phyloP scores from a whole-genome alignment of 805 yeast genomes.

The Starmerella bombi region DNA sequence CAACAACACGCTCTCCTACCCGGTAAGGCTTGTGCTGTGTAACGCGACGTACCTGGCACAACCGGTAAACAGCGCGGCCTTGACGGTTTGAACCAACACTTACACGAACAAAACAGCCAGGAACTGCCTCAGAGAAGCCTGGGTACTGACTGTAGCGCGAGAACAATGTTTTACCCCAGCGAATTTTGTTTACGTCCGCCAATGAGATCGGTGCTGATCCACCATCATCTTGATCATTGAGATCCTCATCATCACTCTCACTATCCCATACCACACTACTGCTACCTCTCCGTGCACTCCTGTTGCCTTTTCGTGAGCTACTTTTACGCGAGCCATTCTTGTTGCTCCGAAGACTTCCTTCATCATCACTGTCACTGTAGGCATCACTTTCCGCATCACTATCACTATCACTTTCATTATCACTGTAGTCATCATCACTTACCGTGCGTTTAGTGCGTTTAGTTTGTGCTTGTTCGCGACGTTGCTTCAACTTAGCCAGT shows the following conservation, averaged over 20 bases:
- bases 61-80: slow-evolving; percentile 56
- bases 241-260: slow-evolving; percentile 29
- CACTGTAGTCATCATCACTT: slow-evolving; percentile 33
- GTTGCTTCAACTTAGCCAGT: slow-evolving; percentile 62
- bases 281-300: too few relatives aligned
- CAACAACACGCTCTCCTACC: slow-evolving; percentile 38
- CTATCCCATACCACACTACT: slow-evolving; percentile 37
- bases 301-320: slow-evolving; percentile 34
- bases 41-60: slow-evolving; percentile 67
- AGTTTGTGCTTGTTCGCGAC: slow-evolving; percentile 25
- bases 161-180: slow-evolving; percentile 65
- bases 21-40: slow-evolving; percentile 37
- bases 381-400: slow-evolving; percentile 37
- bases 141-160: slow-evolving; percentile 71
- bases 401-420: slow-evolving; percentile 23
- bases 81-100: slow-evolving; percentile 63
- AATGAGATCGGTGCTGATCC: slow-evolving; percentile 33
- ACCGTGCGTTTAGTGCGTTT: slow-evolving; percentile 3
- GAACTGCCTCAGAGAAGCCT: slow-evolving; percentile 54
- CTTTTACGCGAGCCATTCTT: slow-evolving; percentile 13
- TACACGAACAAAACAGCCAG: slow-evolving; percentile 69
- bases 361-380: slow-evolving; percentile 34
- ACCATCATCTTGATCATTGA: slow-evolving; percentile 19
- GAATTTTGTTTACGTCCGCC: slow-evolving; percentile 55
- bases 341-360: slow-evolving; percentile 4